Evolutionary conservation across 2,329 filamentous ascomycete species (phyloP).

Genomic region (Aspergillus amoenus): DNA sequence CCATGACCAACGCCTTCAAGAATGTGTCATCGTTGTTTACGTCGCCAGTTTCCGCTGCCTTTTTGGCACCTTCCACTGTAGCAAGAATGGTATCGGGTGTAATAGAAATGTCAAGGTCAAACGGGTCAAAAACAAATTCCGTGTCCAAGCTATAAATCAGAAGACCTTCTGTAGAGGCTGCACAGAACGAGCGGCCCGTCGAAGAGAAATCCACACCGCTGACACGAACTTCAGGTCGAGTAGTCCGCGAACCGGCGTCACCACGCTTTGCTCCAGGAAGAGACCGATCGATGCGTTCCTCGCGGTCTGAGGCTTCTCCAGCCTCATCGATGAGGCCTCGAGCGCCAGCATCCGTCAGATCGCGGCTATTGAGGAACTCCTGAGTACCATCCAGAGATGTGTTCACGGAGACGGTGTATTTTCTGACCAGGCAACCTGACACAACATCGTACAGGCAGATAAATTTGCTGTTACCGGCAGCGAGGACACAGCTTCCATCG

Average conservation of each 20-base stretch:
- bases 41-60: constrained; percentile 40
- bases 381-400: constrained; percentile 94
- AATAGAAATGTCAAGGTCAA: constrained; percentile 91
- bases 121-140: constrained; percentile 84
- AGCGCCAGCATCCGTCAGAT: constrained; percentile 87
- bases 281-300: constrained; percentile 74
- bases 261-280: constrained; percentile 86
- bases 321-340: constrained; percentile 80
- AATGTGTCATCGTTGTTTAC: constrained; percentile 71
- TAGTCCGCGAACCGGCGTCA: constrained; percentile 76
- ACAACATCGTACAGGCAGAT: constrained; percentile 96
- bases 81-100: constrained; percentile 82
- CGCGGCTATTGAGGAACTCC: constrained; percentile 91
- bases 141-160: constrained; percentile 91
- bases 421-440: constrained; percentile 87
- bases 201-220: constrained; percentile 84
- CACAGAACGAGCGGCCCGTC: constrained; percentile 86
- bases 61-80: constrained; percentile 58
- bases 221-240: constrained; percentile 79
- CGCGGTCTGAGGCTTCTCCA: constrained; percentile 84
- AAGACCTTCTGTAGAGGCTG: constrained; percentile 89
- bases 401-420: constrained; percentile 94
- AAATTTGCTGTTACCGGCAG: constrained; percentile 95
- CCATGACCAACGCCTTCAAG: constrained; percentile 92
- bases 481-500: constrained; percentile 86